phyloP scores from a whole-genome alignment of 2,329 filamentous ascomycete genomes.

The Chaetomium globosum region DNA sequence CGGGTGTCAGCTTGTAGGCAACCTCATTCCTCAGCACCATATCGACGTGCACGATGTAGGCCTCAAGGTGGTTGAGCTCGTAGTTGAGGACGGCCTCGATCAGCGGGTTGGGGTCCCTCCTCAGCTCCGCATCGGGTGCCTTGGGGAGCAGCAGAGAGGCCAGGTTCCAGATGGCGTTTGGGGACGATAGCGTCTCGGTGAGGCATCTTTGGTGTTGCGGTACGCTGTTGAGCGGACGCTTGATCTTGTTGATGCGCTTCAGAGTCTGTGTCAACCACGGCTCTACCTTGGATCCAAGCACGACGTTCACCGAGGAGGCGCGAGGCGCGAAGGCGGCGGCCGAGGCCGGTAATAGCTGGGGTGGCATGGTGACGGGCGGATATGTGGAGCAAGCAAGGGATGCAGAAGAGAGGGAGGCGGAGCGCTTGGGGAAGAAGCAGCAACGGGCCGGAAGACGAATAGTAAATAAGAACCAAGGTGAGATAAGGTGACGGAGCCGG shows the following conservation, averaged over 20 bases:
- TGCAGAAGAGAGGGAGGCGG: conserved; percentile 41
- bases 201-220: conserved; percentile 94
- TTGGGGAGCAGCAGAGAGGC: conserved; percentile 92
- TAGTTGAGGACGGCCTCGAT: conserved; percentile 90
- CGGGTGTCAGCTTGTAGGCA: conserved; percentile 93
- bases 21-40: conserved; percentile 98
- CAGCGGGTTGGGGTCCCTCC: conserved; percentile 77
- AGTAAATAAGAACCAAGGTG: conserved; percentile 49
- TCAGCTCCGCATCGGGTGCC: conserved; percentile 80
- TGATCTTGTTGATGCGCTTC: conserved; percentile 95
- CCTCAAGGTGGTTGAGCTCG: conserved; percentile 89
- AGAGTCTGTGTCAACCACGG: conserved; percentile 95
- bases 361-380: conserved; percentile 66
- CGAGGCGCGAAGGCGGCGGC: conserved; percentile 94
- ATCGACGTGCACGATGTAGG: conserved; percentile 98
- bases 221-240: conserved; percentile 95
- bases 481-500: conserved; percentile 46
- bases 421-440: conserved; percentile 45
- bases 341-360: conserved; percentile 89
- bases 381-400: conserved; percentile 37
- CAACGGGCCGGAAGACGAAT: conserved; percentile 43
- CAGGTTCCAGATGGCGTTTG: conserved; percentile 91
- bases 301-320: conserved; percentile 87
- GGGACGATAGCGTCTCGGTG: conserved; percentile 87
- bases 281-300: conserved; percentile 88